A percentile compares a stretch with the other conserved stretches of the same genome.
These are phyloP conservation scores for Xylaria longipes DNA, from an alignment of 495 filamentous ascomycete species.

Conservation along the genomic window DNA sequence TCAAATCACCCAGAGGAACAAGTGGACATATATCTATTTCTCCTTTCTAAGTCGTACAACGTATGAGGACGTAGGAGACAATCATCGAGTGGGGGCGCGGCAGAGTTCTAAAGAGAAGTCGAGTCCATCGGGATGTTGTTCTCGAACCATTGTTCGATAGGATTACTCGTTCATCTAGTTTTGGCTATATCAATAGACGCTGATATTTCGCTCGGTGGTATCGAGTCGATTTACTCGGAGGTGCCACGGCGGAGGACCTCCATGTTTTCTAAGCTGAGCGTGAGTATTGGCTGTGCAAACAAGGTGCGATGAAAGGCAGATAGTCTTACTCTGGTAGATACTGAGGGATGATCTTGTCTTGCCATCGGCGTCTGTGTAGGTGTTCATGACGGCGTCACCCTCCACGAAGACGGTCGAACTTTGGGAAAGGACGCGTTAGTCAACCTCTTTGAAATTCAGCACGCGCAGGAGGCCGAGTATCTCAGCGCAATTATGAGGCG, in stretches of 20 bases:
- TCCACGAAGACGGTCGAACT: conserved; percentile 76
- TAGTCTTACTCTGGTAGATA: conserved; percentile 73
- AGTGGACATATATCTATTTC: not conserved
- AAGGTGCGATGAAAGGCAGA: not conserved
- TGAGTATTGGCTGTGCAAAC: not conserved
- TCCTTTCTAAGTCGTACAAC: not conserved
- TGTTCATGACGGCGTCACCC: conserved; percentile 68
- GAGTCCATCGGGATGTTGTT: not conserved
- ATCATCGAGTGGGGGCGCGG: conserved; percentile 16
- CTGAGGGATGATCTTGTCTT: conserved; percentile 61
- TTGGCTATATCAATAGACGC: not conserved
- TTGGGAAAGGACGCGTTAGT: conserved; percentile 17
- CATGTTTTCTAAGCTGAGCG: conserved; percentile 53
- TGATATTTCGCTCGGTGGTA: not conserved
- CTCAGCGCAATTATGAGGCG: not conserved
- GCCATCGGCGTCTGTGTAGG: conserved; percentile 69
- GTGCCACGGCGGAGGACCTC: conserved; percentile 64
- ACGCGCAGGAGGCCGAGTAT: not conserved
- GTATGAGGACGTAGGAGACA: not conserved
- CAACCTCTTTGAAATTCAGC: not conserved
- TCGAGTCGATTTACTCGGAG: conserved; percentile 11
- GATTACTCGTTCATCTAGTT: not conserved
- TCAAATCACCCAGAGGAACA: not conserved
- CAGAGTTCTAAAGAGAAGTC: not conserved
- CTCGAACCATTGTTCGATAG: not conserved